Evolutionary conservation across 2,329 filamentous ascomycete species (phyloP).

Genomic region (Colletotrichum destructivum): DNA sequence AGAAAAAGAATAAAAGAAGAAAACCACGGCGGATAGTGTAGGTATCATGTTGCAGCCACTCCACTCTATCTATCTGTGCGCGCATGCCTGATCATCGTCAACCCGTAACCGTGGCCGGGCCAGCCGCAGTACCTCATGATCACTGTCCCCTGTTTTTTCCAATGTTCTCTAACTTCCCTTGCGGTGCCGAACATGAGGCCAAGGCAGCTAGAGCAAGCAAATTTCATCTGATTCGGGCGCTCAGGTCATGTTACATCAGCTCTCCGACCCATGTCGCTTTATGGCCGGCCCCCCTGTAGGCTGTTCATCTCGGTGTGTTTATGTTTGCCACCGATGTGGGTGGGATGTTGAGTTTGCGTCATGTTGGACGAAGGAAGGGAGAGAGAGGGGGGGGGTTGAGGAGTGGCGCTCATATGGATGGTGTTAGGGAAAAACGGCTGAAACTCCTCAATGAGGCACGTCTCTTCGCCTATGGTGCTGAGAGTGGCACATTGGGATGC

Average conservation of each 20-base stretch:
- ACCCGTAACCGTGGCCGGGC: background rate
- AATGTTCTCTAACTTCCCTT: background rate
- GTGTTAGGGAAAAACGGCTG: background rate
- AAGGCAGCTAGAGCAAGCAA: slow-evolving; percentile 2
- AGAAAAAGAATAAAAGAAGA: background rate
- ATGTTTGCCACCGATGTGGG: background rate
- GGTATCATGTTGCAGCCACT: slow-evolving; percentile 23
- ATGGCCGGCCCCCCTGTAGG: background rate
- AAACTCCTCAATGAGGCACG: slow-evolving; percentile 19
- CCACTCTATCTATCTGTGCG: slow-evolving; percentile 14
- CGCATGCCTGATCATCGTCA: slow-evolving; percentile 38
- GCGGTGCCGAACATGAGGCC: slow-evolving; percentile 25
- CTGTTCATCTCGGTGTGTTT: background rate
- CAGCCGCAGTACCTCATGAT: slow-evolving; percentile 5
- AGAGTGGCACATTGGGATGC: slow-evolving; percentile 27
- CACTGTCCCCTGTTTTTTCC: background rate
- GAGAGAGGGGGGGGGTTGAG: background rate
- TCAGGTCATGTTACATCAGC: slow-evolving; percentile 2
- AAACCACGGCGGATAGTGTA: background rate
- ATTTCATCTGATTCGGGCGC: slow-evolving; percentile 12
- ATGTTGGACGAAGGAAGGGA: too few relatives aligned
- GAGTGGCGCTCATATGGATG: background rate
- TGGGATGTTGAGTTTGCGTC: background rate
- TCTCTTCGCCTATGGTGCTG: slow-evolving; percentile 14
- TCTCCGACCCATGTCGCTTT: background rate